Conservation (phyloP, 495 filamentous ascomycete species). For the Penicillium canescens region DNA sequence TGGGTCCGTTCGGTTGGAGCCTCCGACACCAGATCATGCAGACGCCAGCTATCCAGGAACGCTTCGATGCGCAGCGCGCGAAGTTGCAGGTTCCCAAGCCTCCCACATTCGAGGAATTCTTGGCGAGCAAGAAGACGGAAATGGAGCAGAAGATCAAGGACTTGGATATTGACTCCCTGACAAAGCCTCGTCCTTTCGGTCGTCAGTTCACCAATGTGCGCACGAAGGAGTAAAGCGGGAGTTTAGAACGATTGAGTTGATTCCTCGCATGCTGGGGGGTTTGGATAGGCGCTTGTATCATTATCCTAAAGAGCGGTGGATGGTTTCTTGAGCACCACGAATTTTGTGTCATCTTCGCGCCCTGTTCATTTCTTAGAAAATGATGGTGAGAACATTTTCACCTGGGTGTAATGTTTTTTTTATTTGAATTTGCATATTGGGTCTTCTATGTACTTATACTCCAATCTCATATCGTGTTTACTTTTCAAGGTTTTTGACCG, state of each 20-base stretch:
- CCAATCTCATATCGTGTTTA: constrained; percentile 30
- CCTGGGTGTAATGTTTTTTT: constrained; percentile 18
- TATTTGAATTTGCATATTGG: constrained; percentile 26
- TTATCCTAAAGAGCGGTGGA: constrained; percentile 23
- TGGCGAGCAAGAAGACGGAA: constrained; percentile 40
- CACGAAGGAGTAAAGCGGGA: constrained; percentile 14
- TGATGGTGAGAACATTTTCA: constrained; percentile 8
- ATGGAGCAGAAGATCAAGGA: constrained; percentile 32
- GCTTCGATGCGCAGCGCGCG: constrained; percentile 58
- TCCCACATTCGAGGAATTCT: constrained; percentile 40
- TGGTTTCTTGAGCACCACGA: constrained; percentile 17
- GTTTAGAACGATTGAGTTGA: not conserved
- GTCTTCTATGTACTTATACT: constrained; percentile 43
- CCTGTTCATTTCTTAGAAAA: constrained; percentile 2
- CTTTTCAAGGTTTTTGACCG: not conserved
- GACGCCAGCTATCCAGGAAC: constrained; percentile 58
- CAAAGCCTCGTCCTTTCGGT: constrained; percentile 37
- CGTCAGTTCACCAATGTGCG: constrained; percentile 13
- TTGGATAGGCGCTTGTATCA: constrained; percentile 33
- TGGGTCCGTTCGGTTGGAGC: constrained; percentile 86
- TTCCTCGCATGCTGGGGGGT: constrained; percentile 7
- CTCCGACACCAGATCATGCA: constrained; percentile 86
- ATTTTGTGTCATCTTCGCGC: constrained; percentile 8
- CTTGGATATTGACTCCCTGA: constrained; percentile 38
- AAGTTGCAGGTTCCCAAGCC: constrained; percentile 47